Evolutionary conservation across 2,329 filamentous ascomycete species (phyloP).

Genomic region (Aspergillus pseudonomiae): DNA sequence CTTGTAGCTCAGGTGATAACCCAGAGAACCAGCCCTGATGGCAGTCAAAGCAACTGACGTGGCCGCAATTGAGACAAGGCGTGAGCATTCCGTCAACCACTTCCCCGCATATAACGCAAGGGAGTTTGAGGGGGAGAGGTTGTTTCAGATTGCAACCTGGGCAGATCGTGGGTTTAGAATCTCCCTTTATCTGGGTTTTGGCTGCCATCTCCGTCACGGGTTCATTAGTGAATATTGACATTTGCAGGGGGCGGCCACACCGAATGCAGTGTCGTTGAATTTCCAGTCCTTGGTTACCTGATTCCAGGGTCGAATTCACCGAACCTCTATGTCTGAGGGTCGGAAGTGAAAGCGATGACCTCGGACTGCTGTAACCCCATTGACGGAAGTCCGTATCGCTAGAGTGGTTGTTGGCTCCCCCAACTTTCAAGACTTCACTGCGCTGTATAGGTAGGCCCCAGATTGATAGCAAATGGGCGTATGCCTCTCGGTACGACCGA

Average conservation of each 20-base stretch:
- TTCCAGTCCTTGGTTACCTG: constrained; percentile 36
- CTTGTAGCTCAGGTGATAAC: constrained; percentile 10
- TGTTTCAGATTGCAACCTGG: constrained; percentile 39
- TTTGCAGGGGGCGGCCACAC: constrained; percentile 42
- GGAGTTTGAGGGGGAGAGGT: constrained; percentile 37
- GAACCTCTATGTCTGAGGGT: constrained; percentile 18
- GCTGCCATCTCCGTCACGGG: constrained; percentile 21
- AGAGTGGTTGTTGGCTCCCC: constrained; percentile 45
- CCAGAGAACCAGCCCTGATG: constrained; percentile 46
- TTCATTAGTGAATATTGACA: constrained; percentile 39
- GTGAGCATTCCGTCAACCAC: constrained; percentile 48
- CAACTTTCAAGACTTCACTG: constrained; percentile 62
- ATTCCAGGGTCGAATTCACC: constrained; percentile 3
- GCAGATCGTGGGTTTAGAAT: constrained; percentile 32
- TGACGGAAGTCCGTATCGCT: constrained; percentile 23
- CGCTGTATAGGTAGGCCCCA: constrained; percentile 60
- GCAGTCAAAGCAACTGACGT: constrained; percentile 51
- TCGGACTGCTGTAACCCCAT: constrained; percentile 30
- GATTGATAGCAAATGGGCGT: constrained; percentile 61
- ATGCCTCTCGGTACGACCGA: constrained; percentile 57
- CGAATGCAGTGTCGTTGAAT: constrained; percentile 47
- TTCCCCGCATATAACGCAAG: constrained; percentile 49
- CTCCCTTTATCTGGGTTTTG: constrained; percentile 25
- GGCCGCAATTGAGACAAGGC: constrained; percentile 52
- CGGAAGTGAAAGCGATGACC: constrained; percentile 30